A percentile compares a stretch with the other conserved stretches of the same genome.
These are phyloP conservation scores for Exophiala aquamarina DNA, from an alignment of 2,329 filamentous ascomycete genomes.

Conservation along the genomic window DNA sequence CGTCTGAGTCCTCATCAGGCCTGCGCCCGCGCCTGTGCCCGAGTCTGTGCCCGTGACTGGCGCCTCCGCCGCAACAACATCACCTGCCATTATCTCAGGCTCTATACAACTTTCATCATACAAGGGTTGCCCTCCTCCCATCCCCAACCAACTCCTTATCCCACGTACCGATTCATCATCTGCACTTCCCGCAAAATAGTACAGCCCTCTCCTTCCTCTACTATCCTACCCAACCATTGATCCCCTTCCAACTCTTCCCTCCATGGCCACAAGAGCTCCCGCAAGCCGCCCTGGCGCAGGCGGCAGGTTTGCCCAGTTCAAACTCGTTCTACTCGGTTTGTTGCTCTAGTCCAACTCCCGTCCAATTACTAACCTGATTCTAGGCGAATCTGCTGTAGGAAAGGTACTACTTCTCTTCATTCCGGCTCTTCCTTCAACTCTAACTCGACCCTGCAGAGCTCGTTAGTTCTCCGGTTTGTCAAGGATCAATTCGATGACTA, in stretches of 20 bases:
- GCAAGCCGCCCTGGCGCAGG: slow-evolving; percentile 62
- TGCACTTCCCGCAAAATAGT: neutral
- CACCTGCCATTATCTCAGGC: too few relatives aligned
- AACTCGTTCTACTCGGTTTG: slow-evolving; percentile 93
- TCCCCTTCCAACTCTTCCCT: slow-evolving; percentile 30
- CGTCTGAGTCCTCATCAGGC: too few relatives aligned
- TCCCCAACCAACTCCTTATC: neutral
- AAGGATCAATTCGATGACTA: slow-evolving; percentile 99
- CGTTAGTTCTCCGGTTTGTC: slow-evolving; percentile 94
- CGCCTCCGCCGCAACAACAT: neutral
- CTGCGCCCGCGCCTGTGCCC: too few relatives aligned
- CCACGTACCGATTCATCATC: neutral
- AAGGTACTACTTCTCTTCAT: slow-evolving; percentile 61
- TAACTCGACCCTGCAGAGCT: slow-evolving; percentile 64
- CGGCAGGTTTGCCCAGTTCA: slow-evolving; percentile 92
- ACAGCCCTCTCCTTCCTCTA: slow-evolving; percentile 2
- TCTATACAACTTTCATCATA: too few relatives aligned
- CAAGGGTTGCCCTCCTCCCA: too few relatives aligned
- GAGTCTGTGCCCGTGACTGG: neutral
- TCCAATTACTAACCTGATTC: slow-evolving; percentile 38
- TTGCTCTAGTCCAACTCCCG: slow-evolving; percentile 10
- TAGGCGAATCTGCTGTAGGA: slow-evolving; percentile 97
- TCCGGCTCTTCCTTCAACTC: slow-evolving; percentile 10
- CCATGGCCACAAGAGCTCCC: slow-evolving; percentile 85
- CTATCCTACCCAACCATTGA: neutral